These are phyloP conservation scores for Penicillium sp. DNA, from an alignment of 2,329 filamentous ascomycete species.

Conservation along the genomic window DNA sequence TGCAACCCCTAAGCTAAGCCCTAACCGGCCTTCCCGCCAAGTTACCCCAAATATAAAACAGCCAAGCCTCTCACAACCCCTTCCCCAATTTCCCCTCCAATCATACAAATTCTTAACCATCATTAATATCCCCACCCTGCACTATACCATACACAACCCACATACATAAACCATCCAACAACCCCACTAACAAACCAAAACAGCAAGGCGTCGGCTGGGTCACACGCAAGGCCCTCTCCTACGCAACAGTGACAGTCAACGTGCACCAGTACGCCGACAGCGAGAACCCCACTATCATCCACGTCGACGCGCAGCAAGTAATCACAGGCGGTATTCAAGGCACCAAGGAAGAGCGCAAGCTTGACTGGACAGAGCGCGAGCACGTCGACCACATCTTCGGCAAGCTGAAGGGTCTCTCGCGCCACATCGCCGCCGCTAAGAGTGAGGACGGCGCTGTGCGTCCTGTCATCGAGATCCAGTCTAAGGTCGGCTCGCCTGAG, in stretches of 20 bases:
- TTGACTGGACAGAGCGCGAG: constrained; percentile 61
- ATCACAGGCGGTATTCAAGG: constrained; percentile 69
- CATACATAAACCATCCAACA: neutral
- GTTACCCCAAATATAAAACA: neutral
- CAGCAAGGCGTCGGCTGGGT: constrained; percentile 70
- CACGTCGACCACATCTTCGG: constrained; percentile 83
- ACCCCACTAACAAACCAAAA: constrained; percentile 12
- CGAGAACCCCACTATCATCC: constrained; percentile 47
- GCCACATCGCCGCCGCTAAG: constrained; percentile 47
- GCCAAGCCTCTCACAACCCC: neutral
- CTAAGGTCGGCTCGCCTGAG: constrained; percentile 39
- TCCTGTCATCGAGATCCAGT: constrained; percentile 37
- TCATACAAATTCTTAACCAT: too few species aligned
- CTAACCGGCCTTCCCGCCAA: neutral
- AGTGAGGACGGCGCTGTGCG: constrained; percentile 40
- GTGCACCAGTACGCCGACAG: constrained; percentile 56
- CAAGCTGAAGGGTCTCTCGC: constrained; percentile 60
- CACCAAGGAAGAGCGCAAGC: constrained; percentile 58
- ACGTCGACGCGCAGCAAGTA: constrained; percentile 72
- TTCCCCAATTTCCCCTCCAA: neutral
- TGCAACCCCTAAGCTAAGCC: constrained; percentile 12
- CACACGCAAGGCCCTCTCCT: constrained; percentile 67
- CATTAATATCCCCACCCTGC: neutral
- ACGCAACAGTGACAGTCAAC: constrained; percentile 68
- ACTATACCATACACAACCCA: neutral